phyloP scores from a whole-genome alignment of 805 yeast species.

The Saturnispora besseyi region DNA sequence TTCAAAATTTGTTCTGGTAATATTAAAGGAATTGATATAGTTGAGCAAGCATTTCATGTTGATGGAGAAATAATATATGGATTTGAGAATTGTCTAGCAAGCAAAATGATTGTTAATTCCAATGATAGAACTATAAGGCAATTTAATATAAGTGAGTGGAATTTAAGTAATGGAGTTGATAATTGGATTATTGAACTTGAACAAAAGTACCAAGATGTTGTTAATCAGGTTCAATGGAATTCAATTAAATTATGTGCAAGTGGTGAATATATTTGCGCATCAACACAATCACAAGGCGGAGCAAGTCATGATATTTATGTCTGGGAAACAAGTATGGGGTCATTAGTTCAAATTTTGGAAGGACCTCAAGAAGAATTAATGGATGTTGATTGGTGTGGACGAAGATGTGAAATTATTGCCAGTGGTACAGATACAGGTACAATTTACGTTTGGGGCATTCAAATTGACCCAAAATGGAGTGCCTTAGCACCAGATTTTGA shows the following conservation, averaged over 20 bases:
- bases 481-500: conserved; percentile 95
- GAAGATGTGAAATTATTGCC: conserved; percentile 65
- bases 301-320: conserved; percentile 82
- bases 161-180: conserved; percentile 17
- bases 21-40: conserved; percentile 56
- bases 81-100: conserved; percentile 26
- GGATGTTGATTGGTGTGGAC: conserved; percentile 80
- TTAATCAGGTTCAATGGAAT: conserved; percentile 84
- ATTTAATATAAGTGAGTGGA: conserved; percentile 30
- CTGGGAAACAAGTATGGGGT: conserved; percentile 87
- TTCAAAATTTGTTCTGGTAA: conserved; percentile 55
- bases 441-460: conserved; percentile 73
- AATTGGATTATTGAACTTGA: conserved; percentile 47
- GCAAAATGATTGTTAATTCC: conserved; percentile 63
- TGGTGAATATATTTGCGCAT: conserved; percentile 80
- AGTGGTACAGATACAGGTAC: conserved; percentile 82
- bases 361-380: conserved; percentile 85
- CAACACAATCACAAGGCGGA: conserved; percentile 81
- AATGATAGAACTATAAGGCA: conserved; percentile 72
- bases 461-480: conserved; percentile 89
- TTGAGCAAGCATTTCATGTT: conserved; percentile 30
- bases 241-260: conserved; percentile 63
- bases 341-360: conserved; percentile 76
- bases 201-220: conserved; percentile 84
- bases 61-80: conserved; percentile 3